These are phyloP conservation scores for Diutina sp. DNA, from an alignment of 1,139 yeast species.

Conservation along the genomic window DNA sequence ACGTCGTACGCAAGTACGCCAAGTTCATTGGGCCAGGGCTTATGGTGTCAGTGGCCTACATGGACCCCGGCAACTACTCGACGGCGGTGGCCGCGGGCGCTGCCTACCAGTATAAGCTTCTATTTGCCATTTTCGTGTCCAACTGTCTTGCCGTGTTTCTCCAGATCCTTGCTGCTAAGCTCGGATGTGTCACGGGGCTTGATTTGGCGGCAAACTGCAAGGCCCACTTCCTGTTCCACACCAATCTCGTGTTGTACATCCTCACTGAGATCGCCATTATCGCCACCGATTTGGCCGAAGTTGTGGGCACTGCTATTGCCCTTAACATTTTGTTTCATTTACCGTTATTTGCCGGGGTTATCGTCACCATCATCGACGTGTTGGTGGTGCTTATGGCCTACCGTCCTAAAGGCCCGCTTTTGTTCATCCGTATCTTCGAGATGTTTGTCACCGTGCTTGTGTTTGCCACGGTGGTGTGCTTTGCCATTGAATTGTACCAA, in stretches of 20 bases:
- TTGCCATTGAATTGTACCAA: conserved; percentile 64
- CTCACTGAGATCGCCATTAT: conserved; percentile 70
- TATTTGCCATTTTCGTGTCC: conserved; percentile 55
- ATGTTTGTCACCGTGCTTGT: conserved; percentile 68
- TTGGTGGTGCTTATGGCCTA: conserved; percentile 70
- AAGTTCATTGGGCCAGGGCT: conserved; percentile 59
- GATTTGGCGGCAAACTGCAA: conserved; percentile 84
- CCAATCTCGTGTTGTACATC: conserved; percentile 51
- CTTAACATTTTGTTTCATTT: conserved; percentile 8
- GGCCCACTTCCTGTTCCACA: conserved; percentile 49
- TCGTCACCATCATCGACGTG: conserved; percentile 9
- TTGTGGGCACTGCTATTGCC: conserved; percentile 10
- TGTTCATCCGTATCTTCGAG: conserved; percentile 72
- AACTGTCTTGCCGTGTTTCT: conserved; percentile 63
- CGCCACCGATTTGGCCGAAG: conserved; percentile 10
- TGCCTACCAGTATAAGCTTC: conserved; percentile 43
- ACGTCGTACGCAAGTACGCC: conserved; percentile 1
- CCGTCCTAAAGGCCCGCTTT: conserved; percentile 75
- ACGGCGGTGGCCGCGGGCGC: conserved; percentile 77
- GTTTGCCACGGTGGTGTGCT: conserved; percentile 73
- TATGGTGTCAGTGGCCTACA: conserved; percentile 66
- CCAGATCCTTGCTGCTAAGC: conserved; percentile 58
- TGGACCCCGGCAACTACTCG: conserved; percentile 82
- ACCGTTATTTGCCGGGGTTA: conserved; percentile 8
- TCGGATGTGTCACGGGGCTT: conserved; percentile 80